Evolutionary conservation across 1,284 basidiomycete genomes (phyloP).

Genomic region (Fomitiporia mediterranea): DNA sequence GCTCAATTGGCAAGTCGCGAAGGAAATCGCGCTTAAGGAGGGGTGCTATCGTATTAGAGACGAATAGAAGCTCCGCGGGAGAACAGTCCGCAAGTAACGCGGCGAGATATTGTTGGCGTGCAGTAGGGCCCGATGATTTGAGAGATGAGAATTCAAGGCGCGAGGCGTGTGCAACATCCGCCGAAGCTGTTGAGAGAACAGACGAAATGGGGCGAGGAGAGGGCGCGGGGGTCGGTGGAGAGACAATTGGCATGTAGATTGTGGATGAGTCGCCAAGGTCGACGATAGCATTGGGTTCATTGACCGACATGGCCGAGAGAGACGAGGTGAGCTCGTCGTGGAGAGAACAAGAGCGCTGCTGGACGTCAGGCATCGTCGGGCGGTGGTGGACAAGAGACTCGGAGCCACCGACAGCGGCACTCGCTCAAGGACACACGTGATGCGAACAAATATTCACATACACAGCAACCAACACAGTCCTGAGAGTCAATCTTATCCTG

Average conservation of each 20-base stretch:
- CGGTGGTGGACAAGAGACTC: background rate
- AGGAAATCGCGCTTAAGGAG: conserved; percentile 88
- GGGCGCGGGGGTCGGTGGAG: conserved; percentile 67
- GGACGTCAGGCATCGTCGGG: background rate
- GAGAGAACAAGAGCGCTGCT: background rate
- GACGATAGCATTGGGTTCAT: background rate
- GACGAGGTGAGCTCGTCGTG: background rate
- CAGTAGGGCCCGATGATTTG: conserved; percentile 32
- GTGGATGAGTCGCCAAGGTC: conserved; percentile 24
- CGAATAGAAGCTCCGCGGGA: conserved; percentile 73
- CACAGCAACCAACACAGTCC: no score
- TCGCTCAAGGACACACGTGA: background rate
- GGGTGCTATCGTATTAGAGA: conserved; percentile 73
- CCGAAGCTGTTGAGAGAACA: conserved; percentile 25
- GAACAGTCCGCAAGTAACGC: conserved; percentile 63
- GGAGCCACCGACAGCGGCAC: background rate
- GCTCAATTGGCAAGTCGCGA: conserved; percentile 76
- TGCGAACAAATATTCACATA: background rate
- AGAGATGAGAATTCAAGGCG: conserved; percentile 36
- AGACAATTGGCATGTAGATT: conserved; percentile 53
- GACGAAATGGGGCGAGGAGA: conserved; percentile 43
- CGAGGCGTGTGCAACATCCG: conserved; percentile 27
- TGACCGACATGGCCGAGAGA: conserved; percentile 4
- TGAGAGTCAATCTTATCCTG: no score
- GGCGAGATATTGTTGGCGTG: conserved; percentile 59